Percentiles rank a stretch among this genome's conserved stretches.
Conservation (phyloP, 129 eudicot species). For the Flaveria robusta region DNA sequence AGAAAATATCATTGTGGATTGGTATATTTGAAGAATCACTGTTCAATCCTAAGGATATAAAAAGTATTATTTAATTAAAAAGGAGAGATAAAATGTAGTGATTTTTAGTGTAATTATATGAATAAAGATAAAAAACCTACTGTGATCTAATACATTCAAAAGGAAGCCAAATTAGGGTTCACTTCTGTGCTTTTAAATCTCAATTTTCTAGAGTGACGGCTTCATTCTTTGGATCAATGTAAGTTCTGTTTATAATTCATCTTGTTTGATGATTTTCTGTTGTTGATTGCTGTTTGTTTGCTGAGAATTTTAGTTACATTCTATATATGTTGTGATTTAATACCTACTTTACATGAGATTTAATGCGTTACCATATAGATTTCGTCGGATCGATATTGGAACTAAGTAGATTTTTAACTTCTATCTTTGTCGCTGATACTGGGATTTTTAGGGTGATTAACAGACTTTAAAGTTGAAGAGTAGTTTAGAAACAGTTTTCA, state of each 20-base stretch:
- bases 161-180: constrained; percentile 25
- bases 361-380: background rate
- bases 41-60: no score
- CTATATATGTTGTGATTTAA: background rate
- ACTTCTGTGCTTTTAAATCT: background rate
- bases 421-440: background rate
- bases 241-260: background rate
- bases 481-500: no score
- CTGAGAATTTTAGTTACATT: constrained; percentile 8
- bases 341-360: background rate
- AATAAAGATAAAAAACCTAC: no score
- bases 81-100: no score
- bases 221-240: background rate
- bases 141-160: background rate
- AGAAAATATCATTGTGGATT: no score
- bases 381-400: background rate
- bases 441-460: background rate
- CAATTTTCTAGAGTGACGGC: background rate
- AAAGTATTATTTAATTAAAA: no score
- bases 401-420: background rate
- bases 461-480: no score
- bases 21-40: no score
- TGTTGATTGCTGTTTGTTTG: constrained; percentile 17
- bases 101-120: no score
- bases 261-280: background rate